Evolutionary conservation across 2,329 filamentous ascomycete genomes (phyloP).

Genomic region (Amphichorda felina): DNA sequence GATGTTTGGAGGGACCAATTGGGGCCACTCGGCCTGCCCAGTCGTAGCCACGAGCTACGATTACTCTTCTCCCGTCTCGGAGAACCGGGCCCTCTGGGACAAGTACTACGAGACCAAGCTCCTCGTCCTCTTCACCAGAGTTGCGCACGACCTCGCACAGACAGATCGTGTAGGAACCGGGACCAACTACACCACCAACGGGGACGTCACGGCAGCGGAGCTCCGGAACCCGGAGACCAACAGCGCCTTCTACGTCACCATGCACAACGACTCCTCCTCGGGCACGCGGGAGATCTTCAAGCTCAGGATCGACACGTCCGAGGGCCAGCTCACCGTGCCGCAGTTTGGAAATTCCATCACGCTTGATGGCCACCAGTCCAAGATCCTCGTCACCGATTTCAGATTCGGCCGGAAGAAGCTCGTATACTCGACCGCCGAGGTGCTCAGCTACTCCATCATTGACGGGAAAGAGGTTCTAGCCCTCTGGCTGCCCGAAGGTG

Average conservation of each 20-base stretch:
- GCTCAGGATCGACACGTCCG: conserved; percentile 42
- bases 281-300: conserved; percentile 38
- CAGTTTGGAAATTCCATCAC: conserved; percentile 32
- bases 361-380: conserved; percentile 49
- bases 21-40: conserved; percentile 45
- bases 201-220: conserved; percentile 38
- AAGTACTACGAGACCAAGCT: conserved; percentile 55
- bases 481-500: conserved; percentile 41
- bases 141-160: conserved; percentile 42
- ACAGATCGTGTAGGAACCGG: conserved; percentile 34
- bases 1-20: conserved; percentile 53
- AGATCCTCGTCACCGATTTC: conserved; percentile 51
- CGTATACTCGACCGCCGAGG: conserved; percentile 43
- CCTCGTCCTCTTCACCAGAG: conserved; percentile 45
- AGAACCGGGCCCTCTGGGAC: conserved; percentile 41
- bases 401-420: conserved; percentile 35
- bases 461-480: conserved; percentile 33
- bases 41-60: conserved; percentile 51
- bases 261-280: conserved; percentile 40
- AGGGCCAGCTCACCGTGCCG: conserved; percentile 41
- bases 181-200: conserved; percentile 37
- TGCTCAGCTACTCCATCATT: conserved; percentile 36
- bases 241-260: conserved; percentile 45
- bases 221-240: conserved; percentile 46
- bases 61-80: conserved; percentile 49